Conservation (phyloP, 441 rosid species). For the Francoa sonchifolia region DNA sequence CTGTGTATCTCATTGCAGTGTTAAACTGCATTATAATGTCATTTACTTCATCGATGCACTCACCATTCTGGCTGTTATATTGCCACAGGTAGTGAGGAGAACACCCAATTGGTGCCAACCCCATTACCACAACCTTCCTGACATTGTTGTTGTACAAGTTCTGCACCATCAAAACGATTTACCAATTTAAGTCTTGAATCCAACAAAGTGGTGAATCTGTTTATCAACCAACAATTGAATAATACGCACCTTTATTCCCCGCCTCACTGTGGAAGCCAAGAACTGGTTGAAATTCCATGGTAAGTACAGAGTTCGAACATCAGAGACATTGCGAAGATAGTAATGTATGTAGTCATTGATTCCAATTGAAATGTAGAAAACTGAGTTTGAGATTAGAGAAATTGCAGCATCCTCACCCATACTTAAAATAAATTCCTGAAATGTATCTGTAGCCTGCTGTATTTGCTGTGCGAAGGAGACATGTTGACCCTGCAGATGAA, state of each 20-base stretch:
- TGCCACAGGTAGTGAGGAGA: slow-evolving; percentile 70
- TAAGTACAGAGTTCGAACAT: slow-evolving; percentile 54
- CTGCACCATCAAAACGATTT: slow-evolving; percentile 25
- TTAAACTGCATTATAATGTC: slow-evolving; percentile 69
- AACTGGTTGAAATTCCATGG: slow-evolving; percentile 90
- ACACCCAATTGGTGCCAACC: slow-evolving; percentile 64
- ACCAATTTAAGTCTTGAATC: too few species aligned
- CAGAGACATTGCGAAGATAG: slow-evolving; percentile 64
- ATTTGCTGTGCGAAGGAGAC: slow-evolving; percentile 79
- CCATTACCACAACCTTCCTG: slow-evolving; percentile 64
- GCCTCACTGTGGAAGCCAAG: slow-evolving; percentile 47
- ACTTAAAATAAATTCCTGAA: slow-evolving; percentile 55
- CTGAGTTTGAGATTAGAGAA: slow-evolving; percentile 48
- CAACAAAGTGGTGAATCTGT: too few species aligned
- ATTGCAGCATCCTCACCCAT: slow-evolving; percentile 56
- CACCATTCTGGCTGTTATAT: slow-evolving; percentile 55
- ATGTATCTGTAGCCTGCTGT: slow-evolving; percentile 76
- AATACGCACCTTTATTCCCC: slow-evolving; percentile 47
- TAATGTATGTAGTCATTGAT: slow-evolving; percentile 86
- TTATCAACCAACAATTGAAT: background rate
- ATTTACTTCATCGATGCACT: slow-evolving; percentile 64
- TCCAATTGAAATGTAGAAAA: slow-evolving; percentile 70
- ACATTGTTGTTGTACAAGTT: slow-evolving; percentile 51
- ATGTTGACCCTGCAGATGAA: slow-evolving; percentile 46
- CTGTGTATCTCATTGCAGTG: slow-evolving; percentile 60